These are phyloP conservation scores for Iris macrosiphon DNA, from an alignment of 106 monocot genomes.

Conservation along the genomic window DNA sequence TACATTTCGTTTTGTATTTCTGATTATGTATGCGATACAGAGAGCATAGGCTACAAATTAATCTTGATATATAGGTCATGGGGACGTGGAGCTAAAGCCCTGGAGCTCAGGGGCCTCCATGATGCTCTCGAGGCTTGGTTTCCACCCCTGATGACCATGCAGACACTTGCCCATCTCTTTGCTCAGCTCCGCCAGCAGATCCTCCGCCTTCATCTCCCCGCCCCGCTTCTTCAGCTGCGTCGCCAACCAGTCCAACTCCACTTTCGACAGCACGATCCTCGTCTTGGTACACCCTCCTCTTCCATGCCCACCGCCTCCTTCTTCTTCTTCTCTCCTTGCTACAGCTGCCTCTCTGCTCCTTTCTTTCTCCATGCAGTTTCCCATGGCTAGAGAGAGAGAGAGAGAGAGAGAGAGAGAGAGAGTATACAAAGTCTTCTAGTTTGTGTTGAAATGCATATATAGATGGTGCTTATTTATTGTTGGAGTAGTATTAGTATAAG, in stretches of 20 bases:
- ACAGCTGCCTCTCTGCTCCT: not conserved
- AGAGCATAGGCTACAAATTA: too few relatives aligned
- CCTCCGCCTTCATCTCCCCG: conserved; percentile 1
- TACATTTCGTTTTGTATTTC: too few relatives aligned
- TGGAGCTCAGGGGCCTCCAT: conserved; percentile 1
- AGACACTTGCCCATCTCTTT: not conserved
- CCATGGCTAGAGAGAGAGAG: conserved; percentile 13
- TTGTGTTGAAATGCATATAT: too few relatives aligned
- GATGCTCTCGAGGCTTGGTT: conserved; percentile 2
- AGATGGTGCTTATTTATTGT: too few relatives aligned
- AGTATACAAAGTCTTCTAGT: too few relatives aligned
- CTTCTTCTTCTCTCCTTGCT: not conserved
- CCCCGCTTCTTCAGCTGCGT: not conserved
- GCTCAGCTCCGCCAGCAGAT: not conserved
- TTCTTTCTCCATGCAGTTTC: conserved; percentile 21
- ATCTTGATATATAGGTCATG: too few relatives aligned
- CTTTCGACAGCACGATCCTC: conserved; percentile 2
- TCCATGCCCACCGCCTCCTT: not conserved
- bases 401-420: too few relatives aligned
- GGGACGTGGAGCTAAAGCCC: not conserved
- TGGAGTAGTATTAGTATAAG: too few relatives aligned
- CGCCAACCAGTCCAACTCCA: conserved; percentile 1
- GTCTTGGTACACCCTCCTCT: not conserved
- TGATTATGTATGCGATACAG: too few relatives aligned
- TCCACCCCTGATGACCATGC: not conserved